phyloP scores from a whole-genome alignment of 2,329 filamentous ascomycete genomes.

The Aspergillus eucalypticola region DNA sequence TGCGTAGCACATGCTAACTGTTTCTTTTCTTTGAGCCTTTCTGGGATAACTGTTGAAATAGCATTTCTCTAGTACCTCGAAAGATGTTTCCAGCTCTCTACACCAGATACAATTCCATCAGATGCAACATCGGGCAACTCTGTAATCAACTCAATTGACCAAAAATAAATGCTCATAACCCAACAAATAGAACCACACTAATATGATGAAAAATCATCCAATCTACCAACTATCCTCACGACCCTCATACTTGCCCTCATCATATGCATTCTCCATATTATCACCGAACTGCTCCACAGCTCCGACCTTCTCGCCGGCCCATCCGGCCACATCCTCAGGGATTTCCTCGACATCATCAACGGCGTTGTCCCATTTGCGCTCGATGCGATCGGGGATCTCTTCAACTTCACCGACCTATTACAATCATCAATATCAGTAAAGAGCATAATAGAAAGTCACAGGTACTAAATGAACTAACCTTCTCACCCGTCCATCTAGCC shows the following conservation, averaged over 20 bases:
- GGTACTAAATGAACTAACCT: slow-evolving; percentile 26
- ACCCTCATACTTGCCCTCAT: slow-evolving; percentile 39
- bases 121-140: neutral
- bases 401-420: slow-evolving; percentile 43
- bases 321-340: slow-evolving; percentile 41
- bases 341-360: slow-evolving; percentile 36
- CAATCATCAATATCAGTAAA: neutral
- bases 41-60: no score
- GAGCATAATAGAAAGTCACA: neutral
- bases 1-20: no score
- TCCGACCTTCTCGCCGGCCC: slow-evolving; percentile 45
- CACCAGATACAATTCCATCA: no score
- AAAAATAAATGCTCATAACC: no score
- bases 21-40: no score
- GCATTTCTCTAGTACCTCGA: no score
- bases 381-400: slow-evolving; percentile 37
- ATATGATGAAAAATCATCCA: neutral
- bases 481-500: slow-evolving; percentile 46
- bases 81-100: no score
- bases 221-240: slow-evolving; percentile 23
- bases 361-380: slow-evolving; percentile 26
- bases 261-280: slow-evolving; percentile 46
- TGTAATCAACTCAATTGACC: no score
- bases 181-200: neutral
- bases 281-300: slow-evolving; percentile 47